A percentile compares a stretch with the other conserved stretches of the same genome.
These are phyloP conservation scores for Ilyonectria sp. DNA, from an alignment of 2,329 filamentous ascomycete species.

Conservation along the genomic window DNA sequence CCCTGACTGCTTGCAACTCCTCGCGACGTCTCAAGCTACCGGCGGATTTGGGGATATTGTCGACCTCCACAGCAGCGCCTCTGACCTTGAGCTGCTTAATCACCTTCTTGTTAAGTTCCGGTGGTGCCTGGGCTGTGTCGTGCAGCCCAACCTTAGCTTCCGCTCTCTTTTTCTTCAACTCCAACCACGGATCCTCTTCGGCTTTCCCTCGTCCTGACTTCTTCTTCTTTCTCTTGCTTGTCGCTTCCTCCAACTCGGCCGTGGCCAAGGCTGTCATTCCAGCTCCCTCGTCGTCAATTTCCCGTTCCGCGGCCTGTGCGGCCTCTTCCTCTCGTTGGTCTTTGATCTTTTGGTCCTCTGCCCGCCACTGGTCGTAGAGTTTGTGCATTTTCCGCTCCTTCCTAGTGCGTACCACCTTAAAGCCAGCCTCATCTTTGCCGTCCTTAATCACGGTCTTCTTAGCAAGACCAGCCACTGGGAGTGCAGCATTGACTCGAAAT, in stretches of 20 bases:
- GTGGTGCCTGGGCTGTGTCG: constrained; percentile 81
- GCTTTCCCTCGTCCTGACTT: constrained; percentile 67
- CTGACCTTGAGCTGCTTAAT: constrained; percentile 53
- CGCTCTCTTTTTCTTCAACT: constrained; percentile 77
- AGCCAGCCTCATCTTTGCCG: constrained; percentile 74
- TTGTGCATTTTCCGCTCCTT: constrained; percentile 89
- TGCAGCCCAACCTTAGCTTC: constrained; percentile 67
- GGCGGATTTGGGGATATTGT: constrained; percentile 55
- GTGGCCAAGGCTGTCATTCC: constrained; percentile 63
- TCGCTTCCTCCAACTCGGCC: constrained; percentile 55
- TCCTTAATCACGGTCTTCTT: constrained; percentile 70
- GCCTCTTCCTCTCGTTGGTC: constrained; percentile 77
- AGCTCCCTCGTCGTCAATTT: constrained; percentile 71
- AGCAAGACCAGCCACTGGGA: constrained; percentile 82
- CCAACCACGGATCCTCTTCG: constrained; percentile 82
- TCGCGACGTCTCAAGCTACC: constrained; percentile 58
- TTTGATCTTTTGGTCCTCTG: constrained; percentile 74
- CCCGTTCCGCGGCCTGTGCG: constrained; percentile 74
- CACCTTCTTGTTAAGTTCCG: constrained; percentile 72
- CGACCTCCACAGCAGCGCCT: constrained; percentile 55
- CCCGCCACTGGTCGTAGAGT: constrained; percentile 83
- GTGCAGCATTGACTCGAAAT: constrained; percentile 85
- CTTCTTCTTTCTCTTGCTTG: constrained; percentile 54
- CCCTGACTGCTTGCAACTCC: constrained; percentile 54
- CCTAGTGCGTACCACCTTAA: constrained; percentile 81